Base-by-base conservation (phyloP, 192 early-diverging fungal species). In the Coemansia sp. region DNA sequence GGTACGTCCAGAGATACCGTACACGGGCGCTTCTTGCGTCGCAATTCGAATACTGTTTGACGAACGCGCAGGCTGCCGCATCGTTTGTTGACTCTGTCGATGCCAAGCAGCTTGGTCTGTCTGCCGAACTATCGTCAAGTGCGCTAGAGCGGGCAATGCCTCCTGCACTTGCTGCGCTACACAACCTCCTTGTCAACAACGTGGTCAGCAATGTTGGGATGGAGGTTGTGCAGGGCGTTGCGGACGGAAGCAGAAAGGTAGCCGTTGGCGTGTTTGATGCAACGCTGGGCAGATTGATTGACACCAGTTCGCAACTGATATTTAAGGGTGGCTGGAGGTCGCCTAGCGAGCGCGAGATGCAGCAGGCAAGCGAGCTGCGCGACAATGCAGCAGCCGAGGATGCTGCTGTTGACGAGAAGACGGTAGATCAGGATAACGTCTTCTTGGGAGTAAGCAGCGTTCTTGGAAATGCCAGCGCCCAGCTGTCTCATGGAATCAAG, bases 1-100 rank as follows among this genome's bases (percentile, higher is more conserved):
- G 84, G 67, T 92, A 72, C 38, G 70, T 85, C 53, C 76, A 80
- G 63, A 61, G 72, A 25, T 85, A 72, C 70, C 79, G 75, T 25
- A 68, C 67, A 5, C 80, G 49, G 10, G 67, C 80, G 10, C 65
- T 84, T 45, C 69, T 84, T 37, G 51, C 72, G 5, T 57, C 82
- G 43, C 77, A 79, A 51, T 71, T 69, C n/a, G 76, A 78, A 50
- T 85, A 85, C 58, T 83, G 79, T 50, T 50, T 85, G 69, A 85
- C 84, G 7, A 83, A 74, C 43, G 55, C 74, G 5, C 58, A 63
- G 37, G 84, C 84, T 14, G 80, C 64, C 4, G 70, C 71, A 5
- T 71, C 76, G 11, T 85, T 82, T 69, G 60, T 85, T 37, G 63
- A 56, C 2, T 79, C 76, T 0, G 70, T 76, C 5, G 79, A 85